A percentile compares a stretch with the other conserved stretches of the same genome.
Conservation (phyloP, 2,329 filamentous ascomycete species). For the Colletotrichum sp. region DNA sequence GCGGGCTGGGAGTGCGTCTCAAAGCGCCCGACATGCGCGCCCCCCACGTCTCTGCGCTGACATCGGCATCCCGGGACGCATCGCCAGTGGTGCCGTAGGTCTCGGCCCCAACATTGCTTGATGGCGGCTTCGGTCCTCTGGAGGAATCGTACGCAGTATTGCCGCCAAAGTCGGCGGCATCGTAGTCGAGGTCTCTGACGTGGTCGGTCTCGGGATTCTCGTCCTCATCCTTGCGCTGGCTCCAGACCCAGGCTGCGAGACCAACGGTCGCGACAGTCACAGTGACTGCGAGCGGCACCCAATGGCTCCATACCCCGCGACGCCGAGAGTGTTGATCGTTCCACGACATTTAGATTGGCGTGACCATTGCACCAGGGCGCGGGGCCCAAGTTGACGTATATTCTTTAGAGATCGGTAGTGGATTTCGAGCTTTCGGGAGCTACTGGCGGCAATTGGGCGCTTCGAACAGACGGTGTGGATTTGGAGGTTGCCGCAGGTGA, state of each 20-base stretch:
- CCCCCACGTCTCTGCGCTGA: slow-evolving; percentile 64
- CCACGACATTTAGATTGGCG: slow-evolving; percentile 57
- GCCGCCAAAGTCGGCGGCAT: slow-evolving; percentile 56
- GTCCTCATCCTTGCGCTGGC: slow-evolving; percentile 79
- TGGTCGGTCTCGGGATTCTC: slow-evolving; percentile 68
- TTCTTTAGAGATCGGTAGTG: background rate
- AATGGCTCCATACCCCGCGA: slow-evolving; percentile 76
- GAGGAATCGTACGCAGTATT: slow-evolving; percentile 54
- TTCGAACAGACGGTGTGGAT: background rate
- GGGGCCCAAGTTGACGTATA: background rate
- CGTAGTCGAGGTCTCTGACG: slow-evolving; percentile 54
- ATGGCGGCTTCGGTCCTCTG: slow-evolving; percentile 37
- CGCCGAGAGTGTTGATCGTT: slow-evolving; percentile 66
- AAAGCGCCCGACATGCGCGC: slow-evolving; percentile 82
- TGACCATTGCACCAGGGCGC: slow-evolving; percentile 19
- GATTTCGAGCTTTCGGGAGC: background rate
- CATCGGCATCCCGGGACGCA: slow-evolving; percentile 29
- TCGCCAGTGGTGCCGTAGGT: slow-evolving; percentile 45
- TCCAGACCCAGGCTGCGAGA: slow-evolving; percentile 92
- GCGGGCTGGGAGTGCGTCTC: slow-evolving; percentile 82
- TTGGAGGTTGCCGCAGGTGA: background rate
- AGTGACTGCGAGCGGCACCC: slow-evolving; percentile 87
- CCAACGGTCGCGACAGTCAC: slow-evolving; percentile 87
- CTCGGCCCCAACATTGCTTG: slow-evolving; percentile 44
- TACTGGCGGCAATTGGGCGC: background rate